A percentile compares a stretch with the other conserved stretches of the same genome.
Evolutionary conservation across 805 yeast species (phyloP).

Genomic region (Teunomyces aglyptinius): DNA sequence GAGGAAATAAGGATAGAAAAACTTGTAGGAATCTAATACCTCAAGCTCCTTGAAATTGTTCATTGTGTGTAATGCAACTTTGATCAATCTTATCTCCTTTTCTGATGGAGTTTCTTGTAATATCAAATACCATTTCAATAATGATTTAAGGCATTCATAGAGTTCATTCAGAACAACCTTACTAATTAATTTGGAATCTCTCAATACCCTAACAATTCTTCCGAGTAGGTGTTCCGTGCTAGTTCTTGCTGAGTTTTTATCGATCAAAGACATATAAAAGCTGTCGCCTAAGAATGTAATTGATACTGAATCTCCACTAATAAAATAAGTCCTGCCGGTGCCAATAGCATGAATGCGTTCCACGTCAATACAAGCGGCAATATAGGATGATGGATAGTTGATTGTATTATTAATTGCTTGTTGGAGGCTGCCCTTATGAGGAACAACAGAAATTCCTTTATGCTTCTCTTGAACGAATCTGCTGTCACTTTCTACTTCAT

Average conservation of each 20-base stretch:
- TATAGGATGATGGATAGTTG: slow-evolving; percentile 11
- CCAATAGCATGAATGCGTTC: slow-evolving; percentile 13
- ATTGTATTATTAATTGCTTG: background rate
- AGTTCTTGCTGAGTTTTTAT: slow-evolving; percentile 16
- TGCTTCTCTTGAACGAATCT: slow-evolving; percentile 11
- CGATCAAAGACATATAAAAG: slow-evolving; percentile 25
- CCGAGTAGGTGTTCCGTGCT: slow-evolving; percentile 16
- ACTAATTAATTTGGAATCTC: slow-evolving; percentile 8
- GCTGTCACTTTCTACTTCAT: slow-evolving; percentile 35
- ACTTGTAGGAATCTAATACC: background rate
- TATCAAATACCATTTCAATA: slow-evolving; percentile 33
- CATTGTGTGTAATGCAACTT: slow-evolving; percentile 10
- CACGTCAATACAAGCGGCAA: slow-evolving; percentile 15
- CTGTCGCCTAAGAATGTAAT: slow-evolving; percentile 17
- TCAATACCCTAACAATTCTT: slow-evolving; percentile 16
- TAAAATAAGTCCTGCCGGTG: slow-evolving; percentile 15
- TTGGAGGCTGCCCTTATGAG: background rate
- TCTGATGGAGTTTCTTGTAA: slow-evolving; percentile 25
- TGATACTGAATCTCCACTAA: slow-evolving; percentile 12
- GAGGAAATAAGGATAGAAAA: slow-evolving; percentile 18
- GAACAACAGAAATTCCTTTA: background rate
- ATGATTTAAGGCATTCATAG: slow-evolving; percentile 16
- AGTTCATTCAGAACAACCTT: slow-evolving; percentile 11
- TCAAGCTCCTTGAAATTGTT: slow-evolving; percentile 6
- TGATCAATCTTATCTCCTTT: slow-evolving; percentile 15